phyloP scores from a whole-genome alignment of 2,329 filamentous ascomycete species.

The Pyrenochaeta sp. region DNA sequence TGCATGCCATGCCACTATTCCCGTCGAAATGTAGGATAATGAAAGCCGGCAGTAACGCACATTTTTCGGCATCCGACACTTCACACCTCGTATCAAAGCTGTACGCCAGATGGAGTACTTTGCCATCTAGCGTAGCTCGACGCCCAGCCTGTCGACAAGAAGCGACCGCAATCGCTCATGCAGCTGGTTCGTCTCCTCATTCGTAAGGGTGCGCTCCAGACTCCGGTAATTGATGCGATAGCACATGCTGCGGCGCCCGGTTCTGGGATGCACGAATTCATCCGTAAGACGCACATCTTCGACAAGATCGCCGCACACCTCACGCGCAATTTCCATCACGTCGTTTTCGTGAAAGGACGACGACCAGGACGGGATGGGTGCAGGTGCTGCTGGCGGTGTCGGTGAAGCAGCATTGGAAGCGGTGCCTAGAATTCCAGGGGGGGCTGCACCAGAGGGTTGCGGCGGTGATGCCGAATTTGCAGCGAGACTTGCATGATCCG shows the following conservation, averaged over 20 bases:
- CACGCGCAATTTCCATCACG: slow-evolving; percentile 92
- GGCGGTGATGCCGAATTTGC: slow-evolving; percentile 6
- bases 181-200: slow-evolving; percentile 77
- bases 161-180: slow-evolving; percentile 73
- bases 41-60: slow-evolving; percentile 3
- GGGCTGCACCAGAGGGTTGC: slow-evolving; percentile 1
- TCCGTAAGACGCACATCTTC: slow-evolving; percentile 89
- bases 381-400: slow-evolving; percentile 51
- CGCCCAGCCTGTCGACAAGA: slow-evolving; percentile 75
- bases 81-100: neutral
- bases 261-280: slow-evolving; percentile 88
- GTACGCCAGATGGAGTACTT: neutral
- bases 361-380: slow-evolving; percentile 9
- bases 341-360: slow-evolving; percentile 87
- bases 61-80: neutral
- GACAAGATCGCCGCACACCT: slow-evolving; percentile 80
- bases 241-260: slow-evolving; percentile 82
- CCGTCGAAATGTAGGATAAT: neutral
- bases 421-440: neutral
- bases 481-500: slow-evolving; percentile 2
- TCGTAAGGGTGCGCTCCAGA: slow-evolving; percentile 88
- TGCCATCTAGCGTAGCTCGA: slow-evolving; percentile 72
- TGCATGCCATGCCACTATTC: slow-evolving; percentile 3
- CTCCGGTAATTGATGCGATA: slow-evolving; percentile 95
- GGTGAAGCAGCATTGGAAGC: slow-evolving; percentile 2